Evolutionary conservation across 352 stramenopile genomes (phyloP), one percentile per base, ranked within the genome.

Genomic region (Phytopythium kandeliae): DNA sequence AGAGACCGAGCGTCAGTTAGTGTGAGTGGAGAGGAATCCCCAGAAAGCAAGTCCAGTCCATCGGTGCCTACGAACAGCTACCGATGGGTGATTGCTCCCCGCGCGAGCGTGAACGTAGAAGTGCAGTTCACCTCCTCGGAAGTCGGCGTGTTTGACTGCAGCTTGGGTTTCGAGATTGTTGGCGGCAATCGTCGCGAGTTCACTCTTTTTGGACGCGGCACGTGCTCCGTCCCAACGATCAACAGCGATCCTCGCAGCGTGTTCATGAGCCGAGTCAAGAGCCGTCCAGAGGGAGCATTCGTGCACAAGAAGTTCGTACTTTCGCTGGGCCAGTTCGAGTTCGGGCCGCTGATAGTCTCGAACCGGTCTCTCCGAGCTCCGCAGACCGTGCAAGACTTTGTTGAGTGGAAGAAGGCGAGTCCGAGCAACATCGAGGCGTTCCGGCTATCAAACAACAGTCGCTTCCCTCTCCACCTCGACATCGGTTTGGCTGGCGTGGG

Each of bases 241-340:
- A 97, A 97, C 63, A 78, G 58, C 25, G 92, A 98, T 49, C 92
- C 92, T 11, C 70, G 89, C 34, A 97, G 97, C 55, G 85, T 98
- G 3, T 98, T 98, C 55, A 98, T 98, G 92, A 84, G 77, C 40
- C 82, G 93, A 15, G 64, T 97, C 16, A 98, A 97, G 62, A 82
- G 71, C 30, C 65, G 70, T 10, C 65, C 75, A 2, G 84, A 92
- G 21, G 54, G 65, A 8, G 55, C 62, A 10, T 78, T 91, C 61
- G 74, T 96, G 16, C 67, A 84, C 8, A 97, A 98, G 52, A 92
- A 95, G n/a, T 98, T 92, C 47, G 85, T 98, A 2, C 53, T 95
- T 4, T 86, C 85, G 0, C 85, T 74, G 44, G 86, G 86, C 41
- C 68, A 84, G 51, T 98, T 97, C 59, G 91, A 97, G 41, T 98